Conservation (phyloP, 176 grass and related monocot species). For the Rhynchospora pubera region DNA sequence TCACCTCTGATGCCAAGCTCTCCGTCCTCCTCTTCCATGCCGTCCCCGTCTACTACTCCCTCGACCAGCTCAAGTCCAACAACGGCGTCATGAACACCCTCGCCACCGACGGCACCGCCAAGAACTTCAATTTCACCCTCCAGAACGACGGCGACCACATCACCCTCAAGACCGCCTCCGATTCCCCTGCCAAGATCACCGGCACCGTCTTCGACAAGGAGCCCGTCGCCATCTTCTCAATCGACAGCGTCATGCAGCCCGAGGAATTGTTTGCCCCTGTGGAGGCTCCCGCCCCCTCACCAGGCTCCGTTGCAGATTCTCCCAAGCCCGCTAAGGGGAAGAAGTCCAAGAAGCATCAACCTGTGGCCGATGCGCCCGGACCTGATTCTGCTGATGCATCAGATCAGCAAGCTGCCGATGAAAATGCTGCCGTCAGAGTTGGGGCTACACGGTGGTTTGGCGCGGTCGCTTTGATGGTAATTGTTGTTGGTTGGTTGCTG, state of each 20-base stretch:
- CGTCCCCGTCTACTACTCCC: constrained; percentile 65
- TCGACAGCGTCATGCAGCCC: constrained; percentile 51
- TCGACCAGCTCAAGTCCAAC: constrained; percentile 56
- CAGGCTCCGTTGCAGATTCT: constrained; percentile 32
- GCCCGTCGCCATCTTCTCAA: constrained; percentile 55
- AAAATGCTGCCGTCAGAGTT: constrained; percentile 19
- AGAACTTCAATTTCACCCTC: constrained; percentile 78
- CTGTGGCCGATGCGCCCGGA: constrained; percentile 41
- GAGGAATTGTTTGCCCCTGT: constrained; percentile 59
- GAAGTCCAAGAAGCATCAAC: constrained; percentile 19
- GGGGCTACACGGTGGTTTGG: constrained; percentile 21
- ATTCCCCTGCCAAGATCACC: constrained; percentile 29
- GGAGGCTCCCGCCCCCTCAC: constrained; percentile 29
- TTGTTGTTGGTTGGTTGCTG: constrained; percentile 8
- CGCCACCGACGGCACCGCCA: constrained; percentile 62
- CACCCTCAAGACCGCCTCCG: constrained; percentile 40
- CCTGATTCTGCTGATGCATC: constrained; percentile 30
- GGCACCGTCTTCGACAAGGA: constrained; percentile 52
- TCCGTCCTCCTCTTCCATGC: constrained; percentile 80
- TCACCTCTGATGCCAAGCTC: constrained; percentile 44
- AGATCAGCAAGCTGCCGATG: constrained; percentile 45
- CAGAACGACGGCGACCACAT: constrained; percentile 71
- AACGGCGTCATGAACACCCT: constrained; percentile 84
- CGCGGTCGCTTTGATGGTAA: neutral
- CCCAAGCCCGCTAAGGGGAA: constrained; percentile 31